Base-by-base conservation (phyloP, 441 rosid genomes). In the Croton laevigatus region DNA sequence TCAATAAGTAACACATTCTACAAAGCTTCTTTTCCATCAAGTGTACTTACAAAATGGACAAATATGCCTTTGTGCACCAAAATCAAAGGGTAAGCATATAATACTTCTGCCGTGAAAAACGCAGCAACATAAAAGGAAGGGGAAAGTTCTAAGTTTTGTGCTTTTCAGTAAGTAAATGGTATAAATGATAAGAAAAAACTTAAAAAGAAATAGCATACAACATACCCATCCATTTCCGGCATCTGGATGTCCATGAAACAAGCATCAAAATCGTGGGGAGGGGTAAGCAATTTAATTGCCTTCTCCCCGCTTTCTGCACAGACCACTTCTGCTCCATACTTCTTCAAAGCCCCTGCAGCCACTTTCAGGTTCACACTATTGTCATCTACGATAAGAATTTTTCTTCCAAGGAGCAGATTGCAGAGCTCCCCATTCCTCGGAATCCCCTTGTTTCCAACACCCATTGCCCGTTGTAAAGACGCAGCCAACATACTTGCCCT, bases 241-340 rank as follows among this genome's bases (percentile, higher is more conserved):
- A 94, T 94, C 75, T 94, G 98, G 79, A 91, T 88, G 76, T 94
- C 98, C 98, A 94, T 94, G 85, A 94, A 94, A 82, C 98, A 94
- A 51, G 98, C 97, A 81, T 94, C 93, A 68, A 91, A 94, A 49
- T 80, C 38, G 73, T 94, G 98, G 2, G 93, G 96, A 62, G 94
- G 93, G 66, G 72, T 74, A 27, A 94, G 94, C 79, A 85, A 68
- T 13, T 77, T 44, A 62, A 88, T 78, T 0, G 98, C 97, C 68
- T 85, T 73, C 61, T 72, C 72, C 49, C 98, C 98, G 32, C 91
- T 87, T 57, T 82, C 84, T 32, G 79, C 87, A 68, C 89, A 83
- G 46, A 87, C 87, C 69, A 94, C 98, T 19, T 86, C 91, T 75
- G 98, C 97, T 72, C 98, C 98, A 66, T 91, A 94, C 68, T 79